Evolutionary conservation across 371 early-diverging fungal genomes (phyloP).

Genomic region (Coemansia linderi): DNA sequence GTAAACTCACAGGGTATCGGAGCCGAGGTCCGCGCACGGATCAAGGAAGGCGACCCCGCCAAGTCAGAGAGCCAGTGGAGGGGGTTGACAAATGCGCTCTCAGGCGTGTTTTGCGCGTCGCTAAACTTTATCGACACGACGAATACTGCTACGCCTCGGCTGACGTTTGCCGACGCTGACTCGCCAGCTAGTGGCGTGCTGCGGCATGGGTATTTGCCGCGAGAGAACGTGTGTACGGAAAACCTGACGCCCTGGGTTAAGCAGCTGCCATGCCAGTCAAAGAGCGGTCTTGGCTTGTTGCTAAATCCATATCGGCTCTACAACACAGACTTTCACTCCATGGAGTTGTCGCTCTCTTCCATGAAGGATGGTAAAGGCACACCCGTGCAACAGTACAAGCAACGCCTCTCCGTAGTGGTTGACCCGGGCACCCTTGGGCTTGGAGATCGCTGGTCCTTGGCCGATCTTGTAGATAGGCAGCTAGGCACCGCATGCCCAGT

Average conservation of each 20-base stretch:
- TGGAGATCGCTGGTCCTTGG: slow-evolving; percentile 25
- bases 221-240: slow-evolving; percentile 95
- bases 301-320: slow-evolving; percentile 88
- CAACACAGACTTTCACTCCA: slow-evolving; percentile 87
- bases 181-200: background rate
- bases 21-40: slow-evolving; percentile 42
- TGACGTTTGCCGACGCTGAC: slow-evolving; percentile 59
- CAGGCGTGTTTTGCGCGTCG: slow-evolving; percentile 94
- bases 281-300: slow-evolving; percentile 82
- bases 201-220: slow-evolving; percentile 75
- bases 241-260: slow-evolving; percentile 97
- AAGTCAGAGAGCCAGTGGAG: slow-evolving; percentile 65
- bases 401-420: slow-evolving; percentile 34
- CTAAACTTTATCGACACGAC: slow-evolving; percentile 87
- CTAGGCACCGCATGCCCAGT: slow-evolving; percentile 31
- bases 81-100: slow-evolving; percentile 84
- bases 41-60: slow-evolving; percentile 16
- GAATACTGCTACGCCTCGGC: slow-evolving; percentile 70
- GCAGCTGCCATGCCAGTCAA: slow-evolving; percentile 88
- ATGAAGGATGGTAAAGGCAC: background rate
- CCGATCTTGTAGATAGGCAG: slow-evolving; percentile 28
- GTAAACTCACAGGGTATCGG: slow-evolving; percentile 44
- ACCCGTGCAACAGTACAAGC: slow-evolving; percentile 26
- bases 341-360: slow-evolving; percentile 68
- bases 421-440: slow-evolving; percentile 24